These are phyloP conservation scores for Kwoniella mangroviensis DNA, from an alignment of 768 basidiomycete genomes.

Conservation along the genomic window DNA sequence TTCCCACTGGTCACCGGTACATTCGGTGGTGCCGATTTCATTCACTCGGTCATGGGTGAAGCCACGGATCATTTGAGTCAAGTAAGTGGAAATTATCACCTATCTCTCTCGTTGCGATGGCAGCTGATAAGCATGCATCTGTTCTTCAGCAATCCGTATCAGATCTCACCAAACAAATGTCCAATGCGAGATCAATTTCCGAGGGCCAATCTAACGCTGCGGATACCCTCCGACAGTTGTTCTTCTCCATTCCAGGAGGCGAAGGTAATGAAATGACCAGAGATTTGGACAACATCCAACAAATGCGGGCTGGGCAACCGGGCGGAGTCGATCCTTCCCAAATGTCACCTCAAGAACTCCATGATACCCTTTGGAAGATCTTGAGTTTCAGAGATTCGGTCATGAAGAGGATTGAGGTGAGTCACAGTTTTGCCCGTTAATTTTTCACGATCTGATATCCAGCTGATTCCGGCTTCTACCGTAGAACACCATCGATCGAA, in stretches of 20 bases:
- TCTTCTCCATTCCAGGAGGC: slow-evolving; percentile 50
- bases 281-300: slow-evolving; percentile 74
- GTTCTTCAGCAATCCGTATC: slow-evolving; percentile 71
- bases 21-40: slow-evolving; percentile 57
- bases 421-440: slow-evolving; percentile 7
- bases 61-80: slow-evolving; percentile 64
- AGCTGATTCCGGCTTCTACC: background rate
- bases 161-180: slow-evolving; percentile 79
- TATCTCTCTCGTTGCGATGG: background rate
- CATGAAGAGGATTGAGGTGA: slow-evolving; percentile 71
- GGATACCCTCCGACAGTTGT: slow-evolving; percentile 42
- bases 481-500: slow-evolving; percentile 66
- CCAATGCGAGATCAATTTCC: slow-evolving; percentile 68
- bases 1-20: slow-evolving; percentile 80
- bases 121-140: no score
- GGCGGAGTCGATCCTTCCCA: slow-evolving; percentile 75
- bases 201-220: slow-evolving; percentile 42
- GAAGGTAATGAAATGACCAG: slow-evolving; percentile 65
- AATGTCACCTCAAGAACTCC: slow-evolving; percentile 88
- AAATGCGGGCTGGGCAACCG: slow-evolving; percentile 62
- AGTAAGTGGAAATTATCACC: slow-evolving; percentile 20
- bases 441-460: background rate
- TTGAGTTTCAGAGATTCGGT: slow-evolving; percentile 81
- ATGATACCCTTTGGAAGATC: slow-evolving; percentile 81
- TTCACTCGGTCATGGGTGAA: slow-evolving; percentile 59